Percentiles rank a stretch among this genome's conserved stretches.
Conservation (phyloP, 495 filamentous ascomycete species). For the Penicillium maclennaniae region DNA sequence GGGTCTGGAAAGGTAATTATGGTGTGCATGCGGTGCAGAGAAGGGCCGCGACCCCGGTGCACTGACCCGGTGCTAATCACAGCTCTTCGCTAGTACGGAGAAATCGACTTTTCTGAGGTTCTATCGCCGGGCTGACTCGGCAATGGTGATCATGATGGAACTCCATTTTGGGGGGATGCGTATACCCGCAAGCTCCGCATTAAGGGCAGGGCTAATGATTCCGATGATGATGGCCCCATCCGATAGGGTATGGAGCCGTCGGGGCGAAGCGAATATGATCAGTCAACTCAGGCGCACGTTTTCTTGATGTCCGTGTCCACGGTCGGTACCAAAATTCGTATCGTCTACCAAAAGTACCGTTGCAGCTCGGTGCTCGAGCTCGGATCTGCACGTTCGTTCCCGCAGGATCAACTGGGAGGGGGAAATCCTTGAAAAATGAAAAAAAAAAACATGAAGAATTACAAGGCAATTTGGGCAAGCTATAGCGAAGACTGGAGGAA, state of each 20-base stretch:
- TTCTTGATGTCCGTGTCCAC: slow-evolving; percentile 11
- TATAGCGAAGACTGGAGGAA: background rate
- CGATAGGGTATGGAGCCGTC: slow-evolving; percentile 18
- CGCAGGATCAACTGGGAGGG: background rate
- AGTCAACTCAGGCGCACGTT: slow-evolving; percentile 13
- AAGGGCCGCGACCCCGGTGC: slow-evolving; percentile 20
- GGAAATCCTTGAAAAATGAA: slow-evolving; percentile 2
- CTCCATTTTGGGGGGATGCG: slow-evolving; percentile 16
- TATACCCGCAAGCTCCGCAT: slow-evolving; percentile 10
- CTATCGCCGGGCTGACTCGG: slow-evolving; percentile 11
- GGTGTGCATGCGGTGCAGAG: slow-evolving; percentile 23
- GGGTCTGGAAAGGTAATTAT: slow-evolving; percentile 22
- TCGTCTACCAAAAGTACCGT: slow-evolving; percentile 19
- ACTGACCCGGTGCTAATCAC: slow-evolving; percentile 21
- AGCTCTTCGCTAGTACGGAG: background rate
- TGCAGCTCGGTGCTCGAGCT: background rate
- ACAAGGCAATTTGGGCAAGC: too few relatives aligned
- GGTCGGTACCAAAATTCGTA: slow-evolving; percentile 24
- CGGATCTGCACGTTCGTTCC: slow-evolving; percentile 4
- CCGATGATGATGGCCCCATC: slow-evolving; percentile 4
- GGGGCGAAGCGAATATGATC: slow-evolving; percentile 11
- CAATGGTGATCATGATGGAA: slow-evolving; percentile 18
- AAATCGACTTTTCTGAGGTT: background rate
- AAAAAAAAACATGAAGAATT: too few relatives aligned
- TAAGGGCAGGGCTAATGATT: slow-evolving; percentile 7